phyloP scores from a whole-genome alignment of 768 basidiomycete genomes.

The Suillus occidentalis region DNA sequence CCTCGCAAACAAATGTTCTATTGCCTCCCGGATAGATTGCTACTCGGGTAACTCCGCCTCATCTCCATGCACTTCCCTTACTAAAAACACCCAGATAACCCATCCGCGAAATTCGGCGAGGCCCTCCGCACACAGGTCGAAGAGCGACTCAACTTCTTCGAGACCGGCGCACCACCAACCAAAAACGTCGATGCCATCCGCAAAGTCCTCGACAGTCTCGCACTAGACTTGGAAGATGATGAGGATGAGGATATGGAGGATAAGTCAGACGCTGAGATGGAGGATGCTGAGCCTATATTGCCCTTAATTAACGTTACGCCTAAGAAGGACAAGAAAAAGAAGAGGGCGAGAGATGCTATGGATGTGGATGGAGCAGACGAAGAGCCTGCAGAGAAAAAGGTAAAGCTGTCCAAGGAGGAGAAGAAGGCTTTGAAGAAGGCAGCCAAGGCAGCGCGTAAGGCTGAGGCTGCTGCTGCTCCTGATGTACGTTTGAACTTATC shows the following conservation, averaged over 20 bases:
- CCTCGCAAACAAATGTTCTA: slow-evolving; percentile 97
- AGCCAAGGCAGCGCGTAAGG: slow-evolving; percentile 63
- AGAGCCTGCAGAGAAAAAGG: slow-evolving; percentile 58
- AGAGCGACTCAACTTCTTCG: slow-evolving; percentile 93
- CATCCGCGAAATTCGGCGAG: slow-evolving; percentile 92
- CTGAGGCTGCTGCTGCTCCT: slow-evolving; percentile 34
- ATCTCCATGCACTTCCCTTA: background rate
- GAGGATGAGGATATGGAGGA: slow-evolving; percentile 45
- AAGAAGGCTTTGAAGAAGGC: slow-evolving; percentile 84
- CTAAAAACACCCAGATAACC: slow-evolving; percentile 53
- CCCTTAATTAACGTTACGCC: slow-evolving; percentile 59
- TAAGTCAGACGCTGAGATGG: slow-evolving; percentile 45
- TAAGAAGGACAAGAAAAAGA: slow-evolving; percentile 64
- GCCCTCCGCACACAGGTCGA: slow-evolving; percentile 93
- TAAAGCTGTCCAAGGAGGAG: slow-evolving; percentile 80
- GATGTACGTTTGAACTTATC: slow-evolving; percentile 34
- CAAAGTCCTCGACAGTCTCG: slow-evolving; percentile 80
- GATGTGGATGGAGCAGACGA: slow-evolving; percentile 59
- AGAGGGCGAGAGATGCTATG: slow-evolving; percentile 68
- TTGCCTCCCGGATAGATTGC: slow-evolving; percentile 96
- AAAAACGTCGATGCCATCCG: slow-evolving; percentile 94
- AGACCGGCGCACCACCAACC: slow-evolving; percentile 82
- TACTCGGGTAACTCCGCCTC: slow-evolving; percentile 62
- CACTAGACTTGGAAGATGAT: slow-evolving; percentile 64
- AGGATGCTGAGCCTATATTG: slow-evolving; percentile 43